Base-by-base conservation (phyloP, 176 grass and related monocot genomes). In the Oryza meyeriana region DNA sequence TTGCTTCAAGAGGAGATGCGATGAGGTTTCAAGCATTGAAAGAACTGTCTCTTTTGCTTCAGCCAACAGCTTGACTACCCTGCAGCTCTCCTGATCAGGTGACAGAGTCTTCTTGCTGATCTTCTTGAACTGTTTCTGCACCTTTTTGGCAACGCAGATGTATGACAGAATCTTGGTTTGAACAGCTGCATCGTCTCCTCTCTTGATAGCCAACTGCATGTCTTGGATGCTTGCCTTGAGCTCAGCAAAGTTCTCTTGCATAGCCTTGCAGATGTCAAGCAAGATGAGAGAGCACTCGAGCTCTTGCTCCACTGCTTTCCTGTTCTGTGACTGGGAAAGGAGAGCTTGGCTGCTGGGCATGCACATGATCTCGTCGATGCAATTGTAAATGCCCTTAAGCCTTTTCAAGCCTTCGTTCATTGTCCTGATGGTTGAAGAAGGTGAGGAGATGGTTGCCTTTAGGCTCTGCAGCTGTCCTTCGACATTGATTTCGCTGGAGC, bases 261-360 rank as follows among this genome's bases (percentile, higher is more conserved):
- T 27, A n/a, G 45, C 61, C 12, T 64, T 28, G 34, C 87, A 88
- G 24, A 69, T 25, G 28, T 88, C 81, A 12, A 88, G 17, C 10
- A 84, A 44, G 29, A 50, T 42, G 17, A 88, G 63, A 41, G 81
- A 88, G 57, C 29, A 22, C 22, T 84, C 81, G 40, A 84, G 70
- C 41, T 88, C 81, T 29, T 65, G 35, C 38, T 92, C 82, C 36
- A 88, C 57, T 62, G 34, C 76, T 78, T 57, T 85, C 57, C 66
- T 64, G 14, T 89, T 79, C 75, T 76, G 32, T 4, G 45, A 6
- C 5, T 78, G 36, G 16, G 18, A 66, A 28, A 92, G 79, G 63
- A 34, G 61, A 4, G 27, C 57, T 33, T 83, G 78, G 77, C 77
- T 85, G 82, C 83, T 82, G 4, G 69, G 85, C 63, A 87, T 59